Percentiles rank a stretch among this genome's conserved stretches.
These are phyloP conservation scores for Ascochyta rabiei DNA, from an alignment of 2,329 filamentous ascomycete genomes.

Conservation along the genomic window DNA sequence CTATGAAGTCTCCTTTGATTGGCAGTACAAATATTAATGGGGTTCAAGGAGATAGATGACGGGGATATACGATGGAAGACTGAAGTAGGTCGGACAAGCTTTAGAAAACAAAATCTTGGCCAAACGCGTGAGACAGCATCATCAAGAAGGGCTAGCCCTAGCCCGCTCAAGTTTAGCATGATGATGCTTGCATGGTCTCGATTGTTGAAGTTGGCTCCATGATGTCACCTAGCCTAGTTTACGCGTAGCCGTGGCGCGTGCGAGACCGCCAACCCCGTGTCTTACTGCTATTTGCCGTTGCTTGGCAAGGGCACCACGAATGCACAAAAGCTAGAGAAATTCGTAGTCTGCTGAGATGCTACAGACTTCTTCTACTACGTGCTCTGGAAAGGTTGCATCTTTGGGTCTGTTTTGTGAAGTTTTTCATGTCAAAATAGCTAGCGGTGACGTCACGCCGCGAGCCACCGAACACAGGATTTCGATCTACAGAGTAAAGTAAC, in stretches of 20 bases:
- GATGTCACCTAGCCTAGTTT: conserved; percentile 7
- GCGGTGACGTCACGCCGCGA: conserved; percentile 9
- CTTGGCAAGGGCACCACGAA: conserved; percentile 9
- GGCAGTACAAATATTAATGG: no score
- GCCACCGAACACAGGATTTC: conserved; percentile 2
- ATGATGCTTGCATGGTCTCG: conserved; percentile 10
- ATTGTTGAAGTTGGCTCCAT: conserved; percentile 4
- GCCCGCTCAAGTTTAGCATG: not conserved
- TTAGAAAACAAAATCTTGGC: conserved; percentile 7
- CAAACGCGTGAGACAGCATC: conserved; percentile 6
- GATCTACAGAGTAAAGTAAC: not conserved
- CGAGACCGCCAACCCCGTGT: not conserved
- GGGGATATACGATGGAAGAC: not conserved
- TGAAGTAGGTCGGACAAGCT: not conserved
- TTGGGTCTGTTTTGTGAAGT: not conserved
- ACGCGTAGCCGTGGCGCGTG: conserved; percentile 3
- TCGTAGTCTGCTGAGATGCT: not conserved
- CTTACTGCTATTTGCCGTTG: conserved; percentile 3
- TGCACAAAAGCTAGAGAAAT: not conserved
- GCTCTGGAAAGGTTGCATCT: not conserved
- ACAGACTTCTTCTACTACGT: not conserved
- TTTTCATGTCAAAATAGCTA: not conserved
- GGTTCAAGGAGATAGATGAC: no score
- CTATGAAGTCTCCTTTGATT: not conserved
- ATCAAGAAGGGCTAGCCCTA: conserved; percentile 5